phyloP scores from a whole-genome alignment of 164 flowering plant genomes.

The Vitis labrusca region DNA sequence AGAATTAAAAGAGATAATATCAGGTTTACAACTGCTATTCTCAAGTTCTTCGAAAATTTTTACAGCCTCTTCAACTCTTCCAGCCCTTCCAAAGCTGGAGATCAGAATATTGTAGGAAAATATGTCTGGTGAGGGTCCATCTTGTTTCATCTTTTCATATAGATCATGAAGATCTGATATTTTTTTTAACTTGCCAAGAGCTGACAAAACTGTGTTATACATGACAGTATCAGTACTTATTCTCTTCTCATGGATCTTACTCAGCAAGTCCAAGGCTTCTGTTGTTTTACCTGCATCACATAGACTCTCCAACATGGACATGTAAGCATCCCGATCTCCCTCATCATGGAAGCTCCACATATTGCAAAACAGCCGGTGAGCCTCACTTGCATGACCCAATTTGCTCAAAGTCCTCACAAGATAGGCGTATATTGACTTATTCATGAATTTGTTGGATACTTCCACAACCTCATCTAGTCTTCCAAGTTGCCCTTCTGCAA shows the following conservation, averaged over 20 bases:
- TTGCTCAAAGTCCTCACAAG: constrained; percentile 73
- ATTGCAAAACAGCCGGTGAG: constrained; percentile 89
- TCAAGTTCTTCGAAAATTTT: constrained; percentile 82
- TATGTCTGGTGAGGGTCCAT: constrained; percentile 80
- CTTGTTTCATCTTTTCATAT: constrained; percentile 72
- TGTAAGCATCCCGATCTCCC: constrained; percentile 81
- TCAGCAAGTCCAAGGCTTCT: constrained; percentile 79
- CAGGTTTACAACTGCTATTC: constrained; percentile 61
- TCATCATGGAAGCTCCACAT: constrained; percentile 80
- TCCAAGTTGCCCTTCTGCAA: constrained; percentile 68
- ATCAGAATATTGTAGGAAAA: constrained; percentile 89
- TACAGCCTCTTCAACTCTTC: constrained; percentile 68
- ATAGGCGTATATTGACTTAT: constrained; percentile 64
- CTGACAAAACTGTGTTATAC: constrained; percentile 78
- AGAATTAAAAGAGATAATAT: constrained; percentile 79
- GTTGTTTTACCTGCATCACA: constrained; percentile 66
- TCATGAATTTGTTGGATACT: constrained; percentile 67
- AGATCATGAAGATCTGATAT: constrained; percentile 63
- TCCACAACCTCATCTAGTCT: constrained; percentile 70
- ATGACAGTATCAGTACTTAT: constrained; percentile 60
- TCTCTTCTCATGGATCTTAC: constrained; percentile 79
- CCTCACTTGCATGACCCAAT: constrained; percentile 86
- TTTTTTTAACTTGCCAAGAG: constrained; percentile 80
- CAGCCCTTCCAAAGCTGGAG: constrained; percentile 77
- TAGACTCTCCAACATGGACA: constrained; percentile 82